phyloP scores from a whole-genome alignment of 768 basidiomycete genomes.

The Xerocomus potaroensis region DNA sequence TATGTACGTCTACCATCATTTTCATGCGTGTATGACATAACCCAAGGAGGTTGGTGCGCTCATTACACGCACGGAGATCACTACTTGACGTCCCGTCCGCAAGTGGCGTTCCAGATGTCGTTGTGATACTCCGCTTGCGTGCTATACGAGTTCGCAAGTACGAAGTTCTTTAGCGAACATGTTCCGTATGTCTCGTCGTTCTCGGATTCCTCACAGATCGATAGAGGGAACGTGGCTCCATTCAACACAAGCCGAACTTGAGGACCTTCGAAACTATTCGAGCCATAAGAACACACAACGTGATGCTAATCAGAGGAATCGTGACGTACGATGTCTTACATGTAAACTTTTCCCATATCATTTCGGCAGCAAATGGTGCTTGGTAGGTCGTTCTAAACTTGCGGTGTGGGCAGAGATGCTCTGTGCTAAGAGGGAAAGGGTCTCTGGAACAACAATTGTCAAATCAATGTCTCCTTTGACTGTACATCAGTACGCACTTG shows the following conservation, averaged over 20 bases:
- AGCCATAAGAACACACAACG: too few species aligned
- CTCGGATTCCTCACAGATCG: conserved; percentile 29
- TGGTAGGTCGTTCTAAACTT: conserved; percentile 36
- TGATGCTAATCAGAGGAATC: neutral
- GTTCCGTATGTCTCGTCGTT: conserved; percentile 33
- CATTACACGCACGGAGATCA: too few species aligned
- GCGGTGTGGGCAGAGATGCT: conserved; percentile 24
- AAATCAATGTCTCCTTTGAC: neutral
- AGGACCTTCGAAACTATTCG: conserved; percentile 29
- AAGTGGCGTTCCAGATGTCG: conserved; percentile 35
- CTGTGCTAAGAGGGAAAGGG: conserved; percentile 25
- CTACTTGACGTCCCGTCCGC: conserved; percentile 15
- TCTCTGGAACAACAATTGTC: conserved; percentile 24
- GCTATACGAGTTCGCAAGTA: conserved; percentile 25
- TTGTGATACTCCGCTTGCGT: conserved; percentile 27
- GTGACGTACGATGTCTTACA: conserved; percentile 33
- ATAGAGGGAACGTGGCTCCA: conserved; percentile 36
- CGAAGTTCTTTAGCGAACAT: conserved; percentile 37
- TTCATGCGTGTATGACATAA: too few species aligned
- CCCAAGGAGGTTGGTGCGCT: too few species aligned
- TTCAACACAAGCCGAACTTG: conserved; percentile 42
- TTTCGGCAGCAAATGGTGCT: conserved; percentile 39
- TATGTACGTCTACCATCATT: too few species aligned
- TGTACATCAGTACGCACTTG: conserved; percentile 24
- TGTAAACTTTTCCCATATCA: conserved; percentile 41